Evolutionary conservation across 306 rosid species (phyloP).

Genomic region (Cyclanthera cordifolia): DNA sequence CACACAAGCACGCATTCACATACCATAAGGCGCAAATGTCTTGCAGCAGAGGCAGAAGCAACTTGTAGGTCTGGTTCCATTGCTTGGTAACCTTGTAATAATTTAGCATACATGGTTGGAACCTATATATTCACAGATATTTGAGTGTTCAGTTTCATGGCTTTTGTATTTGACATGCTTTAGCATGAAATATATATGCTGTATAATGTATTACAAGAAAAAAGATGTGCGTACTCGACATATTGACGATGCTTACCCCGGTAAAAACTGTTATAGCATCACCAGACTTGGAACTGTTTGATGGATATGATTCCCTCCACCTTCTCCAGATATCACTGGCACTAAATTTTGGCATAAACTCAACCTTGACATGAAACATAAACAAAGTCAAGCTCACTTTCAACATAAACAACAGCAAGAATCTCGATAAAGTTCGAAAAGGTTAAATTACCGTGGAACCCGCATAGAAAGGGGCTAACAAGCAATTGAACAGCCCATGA

Average conservation of each 20-base stretch:
- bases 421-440: not conserved
- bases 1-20: not conserved
- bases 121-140: constrained; percentile 38
- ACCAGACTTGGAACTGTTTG: constrained; percentile 37
- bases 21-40: constrained; percentile 91
- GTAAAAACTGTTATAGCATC: constrained; percentile 70
- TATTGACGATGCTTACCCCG: constrained; percentile 52
- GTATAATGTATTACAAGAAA: not conserved
- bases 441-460: constrained; percentile 58
- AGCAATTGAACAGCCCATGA: constrained; percentile 88
- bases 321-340: constrained; percentile 88
- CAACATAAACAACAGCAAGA: not conserved
- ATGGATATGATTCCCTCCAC: constrained; percentile 86
- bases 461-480: constrained; percentile 74
- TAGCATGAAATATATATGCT: not conserved
- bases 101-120: constrained; percentile 72
- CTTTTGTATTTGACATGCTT: not conserved
- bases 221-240: not conserved
- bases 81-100: constrained; percentile 74
- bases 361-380: constrained; percentile 51
- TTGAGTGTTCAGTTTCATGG: not conserved
- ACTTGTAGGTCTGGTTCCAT: constrained; percentile 67
- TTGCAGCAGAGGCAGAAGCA: constrained; percentile 66
- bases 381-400: constrained; percentile 11
- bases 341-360: constrained; percentile 88